phyloP scores from a whole-genome alignment of 2,329 filamentous ascomycete species.

The Penicillium sp. region DNA sequence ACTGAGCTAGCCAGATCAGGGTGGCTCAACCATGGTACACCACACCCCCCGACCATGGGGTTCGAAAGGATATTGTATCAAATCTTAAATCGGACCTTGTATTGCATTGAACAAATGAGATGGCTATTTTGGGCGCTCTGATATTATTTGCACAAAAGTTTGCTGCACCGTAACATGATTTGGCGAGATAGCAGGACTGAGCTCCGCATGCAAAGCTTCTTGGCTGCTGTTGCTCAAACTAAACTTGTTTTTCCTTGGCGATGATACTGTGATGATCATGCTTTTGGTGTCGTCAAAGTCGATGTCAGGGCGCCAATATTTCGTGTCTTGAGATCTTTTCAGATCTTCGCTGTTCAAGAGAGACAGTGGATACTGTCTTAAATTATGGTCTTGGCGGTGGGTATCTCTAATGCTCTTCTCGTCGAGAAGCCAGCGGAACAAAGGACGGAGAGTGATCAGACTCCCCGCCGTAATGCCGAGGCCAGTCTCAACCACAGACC shows the following conservation, averaged over 20 bases:
- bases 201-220: constrained; percentile 9
- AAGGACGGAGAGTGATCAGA: constrained; percentile 49
- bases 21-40: background rate
- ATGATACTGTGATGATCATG: constrained; percentile 2
- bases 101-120: background rate
- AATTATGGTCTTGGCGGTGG: background rate
- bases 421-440: constrained; percentile 35
- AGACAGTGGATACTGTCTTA: constrained; percentile 2
- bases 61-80: background rate
- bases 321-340: constrained; percentile 1
- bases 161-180: constrained; percentile 12
- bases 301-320: constrained; percentile 15
- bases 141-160: constrained; percentile 8
- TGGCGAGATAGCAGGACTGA: background rate
- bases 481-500: constrained; percentile 31
- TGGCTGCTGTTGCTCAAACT: constrained; percentile 9
- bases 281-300: background rate
- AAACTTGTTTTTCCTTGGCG: constrained; percentile 1
- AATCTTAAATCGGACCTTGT: background rate
- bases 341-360: constrained; percentile 1
- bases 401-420: background rate
- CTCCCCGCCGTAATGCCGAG: constrained; percentile 45
- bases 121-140: background rate
- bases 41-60: background rate
- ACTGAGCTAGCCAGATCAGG: background rate